Evolutionary conservation across 768 basidiomycete genomes (phyloP), one percentile per base, ranked within the genome.

Genomic region (Rhizopogon vinicolor): DNA sequence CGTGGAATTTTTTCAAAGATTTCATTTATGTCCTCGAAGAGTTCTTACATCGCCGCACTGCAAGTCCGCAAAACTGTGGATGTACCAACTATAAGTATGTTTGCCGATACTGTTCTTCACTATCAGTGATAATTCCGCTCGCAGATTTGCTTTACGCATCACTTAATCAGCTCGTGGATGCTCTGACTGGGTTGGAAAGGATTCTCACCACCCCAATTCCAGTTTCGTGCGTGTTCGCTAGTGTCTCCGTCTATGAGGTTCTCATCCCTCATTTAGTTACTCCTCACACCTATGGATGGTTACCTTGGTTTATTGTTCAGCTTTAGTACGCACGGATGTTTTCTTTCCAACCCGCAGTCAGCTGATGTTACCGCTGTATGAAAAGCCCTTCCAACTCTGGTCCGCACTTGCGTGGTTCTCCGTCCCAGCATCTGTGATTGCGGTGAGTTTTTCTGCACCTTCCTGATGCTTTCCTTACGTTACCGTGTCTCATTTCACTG

Each of bases 351-450:
- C 33, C 16, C 18, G n/a, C 16, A 7, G 18, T 28, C 3, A 19
- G 7, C 3, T 29, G 13, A 33, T 43, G 8, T 52, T 5, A 29
- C 28, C 7, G 14, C 44, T 13, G 3, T 22, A 16, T 14, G 5
- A 19, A n/a, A 53, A 87, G 84, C 87, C 87, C 1, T 82, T 85
- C 69, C 86, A 88, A 64, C 78, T 85, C 46, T 82, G 78, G 72
- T 58, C 63, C 3, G 63, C 77, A 2, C 64, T 89, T 41, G 66
- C 69, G 44, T 87, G 82, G 81, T 35, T 82, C 22, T 87, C 87
- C 0, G 85, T 89, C 55, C 86, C 87, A 9, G 80, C 75, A 4
- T 86, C 83, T 5, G 68, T 75, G 31, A 65, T 84, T 43, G 65
- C 74, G 41, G 84, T 84, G 63, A 57, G 78, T 66, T 37, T 7